These are phyloP conservation scores for Rhizopus sp. DNA, from an alignment of 371 early-diverging fungal species.

Conservation along the genomic window DNA sequence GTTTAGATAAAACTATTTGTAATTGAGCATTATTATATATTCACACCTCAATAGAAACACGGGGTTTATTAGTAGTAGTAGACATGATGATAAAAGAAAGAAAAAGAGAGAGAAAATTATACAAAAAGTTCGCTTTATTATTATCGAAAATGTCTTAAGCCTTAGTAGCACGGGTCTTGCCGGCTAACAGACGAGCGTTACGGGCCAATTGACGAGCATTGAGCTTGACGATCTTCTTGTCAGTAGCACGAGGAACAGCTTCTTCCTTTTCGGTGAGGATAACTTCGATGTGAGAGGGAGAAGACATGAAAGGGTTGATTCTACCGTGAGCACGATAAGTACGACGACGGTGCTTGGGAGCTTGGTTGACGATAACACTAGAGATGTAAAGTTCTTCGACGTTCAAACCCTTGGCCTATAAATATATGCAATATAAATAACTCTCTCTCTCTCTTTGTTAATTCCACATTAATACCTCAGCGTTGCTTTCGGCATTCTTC, in stretches of 20 bases:
- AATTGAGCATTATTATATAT: neutral
- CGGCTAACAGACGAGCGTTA: constrained; percentile 43
- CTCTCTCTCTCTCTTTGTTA: neutral
- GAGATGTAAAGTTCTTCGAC: constrained; percentile 84
- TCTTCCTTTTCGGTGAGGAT: constrained; percentile 84
- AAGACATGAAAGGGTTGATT: constrained; percentile 89
- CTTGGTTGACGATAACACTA: constrained; percentile 98
- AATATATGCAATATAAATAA: neutral
- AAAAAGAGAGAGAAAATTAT: no score
- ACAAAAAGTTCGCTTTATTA: no score
- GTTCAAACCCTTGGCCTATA: constrained; percentile 87
- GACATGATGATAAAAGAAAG: no score
- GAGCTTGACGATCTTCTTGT: constrained; percentile 53
- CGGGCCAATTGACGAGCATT: constrained; percentile 61
- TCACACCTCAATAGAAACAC: constrained; percentile 1
- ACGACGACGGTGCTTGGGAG: constrained; percentile 97
- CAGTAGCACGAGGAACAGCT: constrained; percentile 72
- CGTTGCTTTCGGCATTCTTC: constrained; percentile 98
- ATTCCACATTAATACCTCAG: constrained; percentile 60
- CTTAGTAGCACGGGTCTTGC: constrained; percentile 16
- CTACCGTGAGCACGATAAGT: constrained; percentile 99
- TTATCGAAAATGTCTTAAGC: no score
- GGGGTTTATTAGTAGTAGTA: neutral
- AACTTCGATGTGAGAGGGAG: constrained; percentile 98
- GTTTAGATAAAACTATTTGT: neutral